Evolutionary conservation across 2,329 filamentous ascomycete species (phyloP).

Genomic region (Calonectria pseudoturangicola): DNA sequence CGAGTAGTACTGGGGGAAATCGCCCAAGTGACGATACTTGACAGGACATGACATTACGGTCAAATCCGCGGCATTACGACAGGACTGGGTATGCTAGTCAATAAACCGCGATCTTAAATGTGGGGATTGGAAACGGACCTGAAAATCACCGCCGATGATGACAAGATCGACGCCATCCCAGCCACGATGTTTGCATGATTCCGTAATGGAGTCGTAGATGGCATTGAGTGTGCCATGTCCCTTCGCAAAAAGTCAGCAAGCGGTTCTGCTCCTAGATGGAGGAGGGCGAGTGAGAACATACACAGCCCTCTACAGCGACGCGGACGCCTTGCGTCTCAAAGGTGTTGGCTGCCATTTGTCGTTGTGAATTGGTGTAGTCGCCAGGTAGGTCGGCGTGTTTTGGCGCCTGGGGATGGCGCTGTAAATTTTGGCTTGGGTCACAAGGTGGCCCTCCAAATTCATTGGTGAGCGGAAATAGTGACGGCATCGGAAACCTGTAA

Average conservation of each 20-base stretch:
- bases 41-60: slow-evolving; percentile 91
- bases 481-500: background rate
- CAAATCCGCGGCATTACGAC: slow-evolving; percentile 91
- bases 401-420: slow-evolving; percentile 39
- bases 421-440: slow-evolving; percentile 26
- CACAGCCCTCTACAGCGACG: slow-evolving; percentile 91
- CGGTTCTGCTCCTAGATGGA: background rate
- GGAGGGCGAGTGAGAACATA: slow-evolving; percentile 65
- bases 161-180: slow-evolving; percentile 92
- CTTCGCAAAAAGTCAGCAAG: slow-evolving; percentile 65
- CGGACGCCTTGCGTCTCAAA: slow-evolving; percentile 74
- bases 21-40: slow-evolving; percentile 91
- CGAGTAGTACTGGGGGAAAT: slow-evolving; percentile 96
- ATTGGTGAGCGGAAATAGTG: background rate
- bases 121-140: slow-evolving; percentile 68
- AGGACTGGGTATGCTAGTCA: slow-evolving; percentile 72
- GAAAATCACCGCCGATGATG: slow-evolving; percentile 97
- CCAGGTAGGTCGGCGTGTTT: slow-evolving; percentile 40
- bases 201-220: slow-evolving; percentile 87
- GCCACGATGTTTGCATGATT: slow-evolving; percentile 80
- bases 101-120: background rate
- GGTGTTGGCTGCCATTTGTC: slow-evolving; percentile 57
- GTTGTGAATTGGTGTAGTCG: slow-evolving; percentile 41
- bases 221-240: slow-evolving; percentile 94
- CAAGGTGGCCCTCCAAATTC: background rate